These are phyloP conservation scores for Entomortierella chlamydospora DNA, from an alignment of 192 early-diverging fungal species.

Conservation along the genomic window DNA sequence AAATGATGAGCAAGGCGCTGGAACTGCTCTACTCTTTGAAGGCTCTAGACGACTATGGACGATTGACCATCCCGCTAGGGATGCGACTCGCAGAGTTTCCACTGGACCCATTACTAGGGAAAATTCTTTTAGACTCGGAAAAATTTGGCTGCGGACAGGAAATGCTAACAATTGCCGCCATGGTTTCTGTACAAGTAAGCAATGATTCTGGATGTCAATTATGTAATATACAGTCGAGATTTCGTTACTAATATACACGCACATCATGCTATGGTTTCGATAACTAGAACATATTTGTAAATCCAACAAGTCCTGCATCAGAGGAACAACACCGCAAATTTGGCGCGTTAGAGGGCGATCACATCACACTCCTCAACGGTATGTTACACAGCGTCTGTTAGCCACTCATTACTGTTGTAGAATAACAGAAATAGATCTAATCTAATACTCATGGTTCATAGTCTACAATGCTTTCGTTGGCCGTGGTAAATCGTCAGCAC, in stretches of 20 bases:
- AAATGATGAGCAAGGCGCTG: constrained; percentile 74
- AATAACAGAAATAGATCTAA: too few species aligned
- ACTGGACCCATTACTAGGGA: constrained; percentile 75
- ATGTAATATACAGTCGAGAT: neutral
- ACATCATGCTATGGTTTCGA: neutral
- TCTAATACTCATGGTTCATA: constrained; percentile 25
- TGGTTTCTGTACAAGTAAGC: constrained; percentile 78
- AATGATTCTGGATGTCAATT: neutral
- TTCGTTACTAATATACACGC: too few species aligned
- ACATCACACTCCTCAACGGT: constrained; percentile 67
- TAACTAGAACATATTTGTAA: constrained; percentile 60
- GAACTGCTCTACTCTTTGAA: constrained; percentile 82
- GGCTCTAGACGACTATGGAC: constrained; percentile 76
- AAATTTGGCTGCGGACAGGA: constrained; percentile 78
- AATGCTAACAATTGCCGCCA: constrained; percentile 81
- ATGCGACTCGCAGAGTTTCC: constrained; percentile 81
- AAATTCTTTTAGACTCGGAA: constrained; percentile 72
- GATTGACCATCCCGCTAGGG: constrained; percentile 78
- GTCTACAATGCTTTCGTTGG: constrained; percentile 84
- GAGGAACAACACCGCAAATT: constrained; percentile 76
- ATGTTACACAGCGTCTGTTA: neutral
- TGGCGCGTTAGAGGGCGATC: constrained; percentile 82
- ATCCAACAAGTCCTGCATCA: constrained; percentile 37
- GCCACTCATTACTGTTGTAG: too few species aligned
- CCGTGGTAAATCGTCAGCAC: constrained; percentile 60